Base-by-base conservation (phyloP, 768 basidiomycete species). In the Pisolithus marmoratus region DNA sequence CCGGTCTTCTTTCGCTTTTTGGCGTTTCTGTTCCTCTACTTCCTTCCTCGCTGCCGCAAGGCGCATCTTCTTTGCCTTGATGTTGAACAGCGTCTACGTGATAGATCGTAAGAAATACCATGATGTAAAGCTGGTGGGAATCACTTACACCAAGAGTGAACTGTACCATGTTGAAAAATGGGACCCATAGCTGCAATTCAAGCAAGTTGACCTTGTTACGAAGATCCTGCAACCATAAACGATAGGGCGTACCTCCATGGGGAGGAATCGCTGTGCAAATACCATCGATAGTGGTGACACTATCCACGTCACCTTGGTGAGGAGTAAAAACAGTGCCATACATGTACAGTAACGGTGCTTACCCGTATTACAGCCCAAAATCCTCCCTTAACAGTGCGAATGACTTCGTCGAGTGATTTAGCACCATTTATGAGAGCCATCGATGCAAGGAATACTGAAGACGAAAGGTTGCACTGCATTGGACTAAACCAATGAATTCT, bases 341-440 rank as follows among this genome's bases (percentile, higher is more conserved):
- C 26, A 40, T 26, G 38, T 20, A 24, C 42, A 20, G 14, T 24
- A 20, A 49, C 3, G 37, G 17, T 44, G 59, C 79, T 52, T 58
- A 92, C 90, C 66, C 81, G 73, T 50, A 92, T 75, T 52, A 90
- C 87, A 22, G 80, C 68, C 63, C 85, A 76, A 73, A 90, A 90
- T 19, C 89, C 88, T 17, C 68, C 76, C 64, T 79, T 84, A 29
- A 93, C 79, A 1, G 85, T 85, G 60, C 77, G 81, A 44, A 77
- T 57, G 45, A 94, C 73, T 23, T 85, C 83, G 36, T 82, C 75
- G 8, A 78, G 55, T 8, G 84, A 81, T 57, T 76, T 80, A 17
- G 89, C 88, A 36, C 92, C 92, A 52, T 84, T 84, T 56, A 94
- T 92, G 34, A 93, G 66, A 1, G 92, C 88, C 82, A 90, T 87